Evolutionary conservation across 306 rosid genomes (phyloP).

Genomic region (Lithocarpus polystachyus): DNA sequence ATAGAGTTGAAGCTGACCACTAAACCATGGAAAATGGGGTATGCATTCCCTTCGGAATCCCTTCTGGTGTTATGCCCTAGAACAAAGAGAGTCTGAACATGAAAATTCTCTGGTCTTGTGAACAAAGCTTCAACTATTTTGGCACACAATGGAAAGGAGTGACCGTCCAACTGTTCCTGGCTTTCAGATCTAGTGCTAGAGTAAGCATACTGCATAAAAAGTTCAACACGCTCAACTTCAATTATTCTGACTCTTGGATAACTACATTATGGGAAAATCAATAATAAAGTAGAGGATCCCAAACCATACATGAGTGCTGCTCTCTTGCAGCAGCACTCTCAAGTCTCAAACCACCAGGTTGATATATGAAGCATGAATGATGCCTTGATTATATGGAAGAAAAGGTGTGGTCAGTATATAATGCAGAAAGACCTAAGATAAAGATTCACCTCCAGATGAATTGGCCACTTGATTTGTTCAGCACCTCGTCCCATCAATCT

Average conservation of each 20-base stretch:
- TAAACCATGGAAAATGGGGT: conserved; percentile 69
- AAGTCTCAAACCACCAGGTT: not conserved
- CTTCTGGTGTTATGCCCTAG: conserved; percentile 75
- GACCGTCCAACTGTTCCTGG: conserved; percentile 39
- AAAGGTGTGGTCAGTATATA: conserved; percentile 10
- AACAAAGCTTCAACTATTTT: conserved; percentile 56
- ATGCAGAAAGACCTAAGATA: conserved; percentile 1
- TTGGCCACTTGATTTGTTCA: conserved; percentile 86
- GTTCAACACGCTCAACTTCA: conserved; percentile 42
- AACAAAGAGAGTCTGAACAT: conserved; percentile 63
- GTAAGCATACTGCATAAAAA: conserved; percentile 65
- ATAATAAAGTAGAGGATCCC: conserved; percentile 41
- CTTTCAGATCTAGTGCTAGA: conserved; percentile 31
- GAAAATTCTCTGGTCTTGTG: conserved; percentile 68
- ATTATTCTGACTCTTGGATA: conserved; percentile 34
- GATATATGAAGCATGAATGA: not conserved
- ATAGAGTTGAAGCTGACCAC: conserved; percentile 51
- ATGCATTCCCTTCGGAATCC: conserved; percentile 50
- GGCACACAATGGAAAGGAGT: conserved; percentile 67
- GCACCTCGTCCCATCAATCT: conserved; percentile 97
- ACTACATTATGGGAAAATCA: conserved; percentile 37
- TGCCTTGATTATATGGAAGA: conserved; percentile 1
- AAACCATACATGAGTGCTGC: conserved; percentile 63
- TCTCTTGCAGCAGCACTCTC: not conserved
- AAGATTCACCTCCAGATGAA: conserved; percentile 76